Evolutionary conservation across 257 asterid genomes (phyloP).

Genomic region (Cruciata laevipes): DNA sequence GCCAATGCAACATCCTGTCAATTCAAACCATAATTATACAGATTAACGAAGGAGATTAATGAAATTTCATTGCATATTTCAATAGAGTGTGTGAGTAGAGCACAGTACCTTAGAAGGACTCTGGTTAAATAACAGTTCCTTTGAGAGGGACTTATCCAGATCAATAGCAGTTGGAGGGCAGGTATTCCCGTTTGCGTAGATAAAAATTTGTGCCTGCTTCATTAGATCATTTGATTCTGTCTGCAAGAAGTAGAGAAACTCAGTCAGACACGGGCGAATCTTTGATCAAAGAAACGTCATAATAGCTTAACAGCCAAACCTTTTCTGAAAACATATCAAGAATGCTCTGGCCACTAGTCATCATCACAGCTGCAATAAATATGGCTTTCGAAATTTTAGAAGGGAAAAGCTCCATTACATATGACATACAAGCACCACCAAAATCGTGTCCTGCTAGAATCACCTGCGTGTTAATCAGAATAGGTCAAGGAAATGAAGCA

Average conservation of each 20-base stretch:
- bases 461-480: conserved; percentile 49
- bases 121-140: conserved; percentile 83
- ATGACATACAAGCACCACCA: conserved; percentile 93
- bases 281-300: too few species aligned
- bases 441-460: conserved; percentile 96
- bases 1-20: conserved; percentile 93
- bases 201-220: conserved; percentile 73
- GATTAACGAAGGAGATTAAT: not conserved
- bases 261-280: too few species aligned
- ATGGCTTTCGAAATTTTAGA: conserved; percentile 76
- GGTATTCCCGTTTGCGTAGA: conserved; percentile 75
- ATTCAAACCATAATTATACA: conserved; percentile 13
- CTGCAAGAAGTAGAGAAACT: conserved; percentile 36
- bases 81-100: not conserved
- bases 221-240: conserved; percentile 73
- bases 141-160: conserved; percentile 65
- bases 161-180: conserved; percentile 90
- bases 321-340: conserved; percentile 85
- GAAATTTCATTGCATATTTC: not conserved
- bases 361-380: conserved; percentile 85
- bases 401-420: conserved; percentile 75
- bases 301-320: too few species aligned
- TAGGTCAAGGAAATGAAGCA: conserved; percentile 9
- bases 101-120: conserved; percentile 78
- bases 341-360: conserved; percentile 77